Evolutionary conservation across 768 basidiomycete species (phyloP), one percentile per base, ranked within the genome.

Genomic region (Pholiota conissans): DNA sequence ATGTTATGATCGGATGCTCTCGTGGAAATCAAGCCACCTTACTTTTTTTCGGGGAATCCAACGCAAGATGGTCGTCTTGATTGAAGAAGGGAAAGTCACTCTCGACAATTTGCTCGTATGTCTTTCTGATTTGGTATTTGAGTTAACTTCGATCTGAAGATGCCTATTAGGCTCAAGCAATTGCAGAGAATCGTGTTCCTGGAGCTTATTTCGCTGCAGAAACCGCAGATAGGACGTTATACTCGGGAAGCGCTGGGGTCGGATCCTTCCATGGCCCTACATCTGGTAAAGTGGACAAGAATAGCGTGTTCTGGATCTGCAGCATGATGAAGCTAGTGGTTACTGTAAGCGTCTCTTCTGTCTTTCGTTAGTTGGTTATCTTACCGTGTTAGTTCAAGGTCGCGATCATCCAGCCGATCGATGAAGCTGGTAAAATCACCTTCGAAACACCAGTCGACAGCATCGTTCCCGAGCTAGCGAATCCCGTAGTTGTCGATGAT

Each of bases 331-430:
- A 74, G 49, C 46, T 72, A 7, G 57, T 73, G 3, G 57, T 64
- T 11, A 62, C 68, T 14, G 72, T 73, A 49, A 42, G 65, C 24
- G 18, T 9, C 6, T n/a, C 6, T 28, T 11, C 29, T 14, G 18
- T 26, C 20, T 5, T n/a, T 9, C 26, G 26, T 16, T 10, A 37
- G 5, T 16, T 16, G n/a, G n/a, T n/a, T 9, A 18, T 34, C 37
- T 57, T 10, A 57, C 29, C 16, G 24, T 10, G 2, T 32, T 45
- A 30, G 14, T 46, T 52, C 26, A 18, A 61, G 75, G 59, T 75
- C 24, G 72, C 74, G 2, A 55, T 62, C 9, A 56, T 75, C 26
- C 73, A 75, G 37, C 70, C 75, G 10, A 65, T 75, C 20, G 74
- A n/a, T n/a, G n/a, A 75, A 55, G 62, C 63, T 7, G 71, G 70